Conservation (phyloP, 2,329 filamentous ascomycete genomes). For the Pyricularia pennisetigena region DNA sequence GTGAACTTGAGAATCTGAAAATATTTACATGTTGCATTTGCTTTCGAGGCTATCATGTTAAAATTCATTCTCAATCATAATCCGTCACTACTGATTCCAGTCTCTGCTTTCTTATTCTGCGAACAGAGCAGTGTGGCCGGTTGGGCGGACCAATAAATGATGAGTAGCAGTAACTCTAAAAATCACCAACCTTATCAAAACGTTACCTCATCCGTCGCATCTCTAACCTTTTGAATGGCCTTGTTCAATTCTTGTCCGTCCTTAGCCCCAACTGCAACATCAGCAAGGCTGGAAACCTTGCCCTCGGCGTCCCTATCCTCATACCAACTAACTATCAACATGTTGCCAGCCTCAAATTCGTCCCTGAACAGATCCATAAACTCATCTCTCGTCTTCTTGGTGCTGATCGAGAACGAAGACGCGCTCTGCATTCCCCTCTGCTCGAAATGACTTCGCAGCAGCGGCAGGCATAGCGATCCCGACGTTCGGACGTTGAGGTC, state of each 20-base stretch:
- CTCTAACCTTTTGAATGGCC: conserved; percentile 16
- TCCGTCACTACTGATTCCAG: no score
- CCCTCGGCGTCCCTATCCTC: conserved; percentile 16
- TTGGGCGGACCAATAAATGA: no score
- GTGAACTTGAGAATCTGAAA: no score
- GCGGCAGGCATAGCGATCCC: conserved; percentile 19
- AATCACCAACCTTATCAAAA: conserved; percentile 12
- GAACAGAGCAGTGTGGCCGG: no score
- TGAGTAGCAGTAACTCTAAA: no score
- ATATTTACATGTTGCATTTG: no score
- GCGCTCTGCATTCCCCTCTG: conserved; percentile 15
- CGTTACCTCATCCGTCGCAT: conserved; percentile 17
- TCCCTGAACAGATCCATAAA: conserved; percentile 17
- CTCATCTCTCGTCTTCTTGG: conserved; percentile 11
- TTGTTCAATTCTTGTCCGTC: conserved; percentile 13
- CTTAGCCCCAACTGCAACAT: conserved; percentile 20
- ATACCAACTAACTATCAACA: conserved; percentile 22
- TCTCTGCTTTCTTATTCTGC: no score
- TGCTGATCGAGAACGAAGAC: conserved; percentile 19
- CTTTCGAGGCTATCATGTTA: no score
- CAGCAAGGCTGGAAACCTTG: conserved; percentile 15
- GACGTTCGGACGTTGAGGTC: conserved; percentile 24
- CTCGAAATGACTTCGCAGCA: conserved; percentile 19
- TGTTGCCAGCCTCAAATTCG: conserved; percentile 16
- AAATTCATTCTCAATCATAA: no score